Percentiles rank a stretch among this genome's conserved stretches.
Evolutionary conservation across 2,329 filamentous ascomycete species (phyloP).

Genomic region (Elsinoe ampelina): DNA sequence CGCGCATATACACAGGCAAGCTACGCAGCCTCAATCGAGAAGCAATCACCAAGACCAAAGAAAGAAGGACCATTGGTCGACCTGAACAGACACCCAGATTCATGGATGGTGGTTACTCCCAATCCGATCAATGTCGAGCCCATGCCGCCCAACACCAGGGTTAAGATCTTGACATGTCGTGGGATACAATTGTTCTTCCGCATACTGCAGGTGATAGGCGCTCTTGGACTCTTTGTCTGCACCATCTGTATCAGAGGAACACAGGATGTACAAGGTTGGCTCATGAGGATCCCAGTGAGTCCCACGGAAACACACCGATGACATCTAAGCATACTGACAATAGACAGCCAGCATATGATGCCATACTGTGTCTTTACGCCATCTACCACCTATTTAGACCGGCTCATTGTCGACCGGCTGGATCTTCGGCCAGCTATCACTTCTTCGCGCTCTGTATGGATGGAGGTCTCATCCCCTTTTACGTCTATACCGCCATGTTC

Average conservation of each 20-base stretch:
- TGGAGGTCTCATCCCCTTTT: conserved; percentile 53
- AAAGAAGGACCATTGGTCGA: conserved; percentile 66
- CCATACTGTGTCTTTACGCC: conserved; percentile 63
- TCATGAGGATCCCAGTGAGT: conserved; percentile 67
- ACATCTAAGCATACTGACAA: background rate
- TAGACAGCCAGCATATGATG: conserved; percentile 61
- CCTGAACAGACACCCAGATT: conserved; percentile 79
- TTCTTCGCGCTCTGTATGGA: conserved; percentile 72
- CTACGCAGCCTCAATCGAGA: conserved; percentile 51
- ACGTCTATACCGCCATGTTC: conserved; percentile 49
- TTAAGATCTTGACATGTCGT: conserved; percentile 59
- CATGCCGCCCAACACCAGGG: conserved; percentile 62
- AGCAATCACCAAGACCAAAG: conserved; percentile 48
- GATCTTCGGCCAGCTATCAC: conserved; percentile 80
- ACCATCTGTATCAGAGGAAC: conserved; percentile 68
- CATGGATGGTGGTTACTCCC: conserved; percentile 56
- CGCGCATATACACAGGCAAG: conserved; percentile 76
- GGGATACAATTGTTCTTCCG: conserved; percentile 61
- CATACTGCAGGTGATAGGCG: conserved; percentile 56
- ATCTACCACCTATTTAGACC: conserved; percentile 70
- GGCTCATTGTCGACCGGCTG: conserved; percentile 61
- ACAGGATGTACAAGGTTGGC: conserved; percentile 57
- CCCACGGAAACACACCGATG: no score
- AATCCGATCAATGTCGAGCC: conserved; percentile 52
- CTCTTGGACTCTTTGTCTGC: conserved; percentile 61